Percentiles rank a stretch among this genome's conserved stretches.
phyloP scores from a whole-genome alignment of 2,329 filamentous ascomycete genomes.

The Cladophialophora immunda region DNA sequence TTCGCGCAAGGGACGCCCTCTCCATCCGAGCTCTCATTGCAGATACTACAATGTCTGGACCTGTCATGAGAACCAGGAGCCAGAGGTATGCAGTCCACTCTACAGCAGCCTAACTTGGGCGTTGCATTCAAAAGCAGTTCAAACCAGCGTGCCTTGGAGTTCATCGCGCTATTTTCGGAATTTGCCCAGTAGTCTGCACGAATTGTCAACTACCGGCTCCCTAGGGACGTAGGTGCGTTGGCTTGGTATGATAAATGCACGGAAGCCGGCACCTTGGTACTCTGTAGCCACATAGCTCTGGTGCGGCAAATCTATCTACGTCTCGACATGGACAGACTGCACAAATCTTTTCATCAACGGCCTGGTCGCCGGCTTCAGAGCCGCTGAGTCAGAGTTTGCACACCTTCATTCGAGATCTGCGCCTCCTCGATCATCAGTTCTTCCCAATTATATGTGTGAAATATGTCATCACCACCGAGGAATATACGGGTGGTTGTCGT shows the following conservation, averaged over 20 bases:
- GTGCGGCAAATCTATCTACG: background rate
- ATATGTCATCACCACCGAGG: background rate
- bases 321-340: background rate
- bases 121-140: background rate
- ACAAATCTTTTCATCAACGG: background rate
- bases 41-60: background rate
- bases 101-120: background rate
- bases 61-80: background rate
- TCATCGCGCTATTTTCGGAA: background rate
- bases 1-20: background rate
- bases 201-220: background rate
- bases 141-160: background rate
- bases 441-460: background rate
- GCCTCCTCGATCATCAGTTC: background rate
- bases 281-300: background rate
- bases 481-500: background rate
- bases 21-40: background rate
- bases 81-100: background rate
- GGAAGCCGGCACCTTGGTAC: background rate
- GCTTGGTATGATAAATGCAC: background rate
- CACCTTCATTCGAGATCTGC: constrained; percentile 1
- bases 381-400: constrained; percentile 1
- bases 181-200: background rate
- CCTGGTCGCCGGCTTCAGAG: background rate
- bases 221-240: background rate